These are phyloP conservation scores for Populus trichocarpa DNA, from an alignment of 441 rosid genomes.

Conservation along the genomic window DNA sequence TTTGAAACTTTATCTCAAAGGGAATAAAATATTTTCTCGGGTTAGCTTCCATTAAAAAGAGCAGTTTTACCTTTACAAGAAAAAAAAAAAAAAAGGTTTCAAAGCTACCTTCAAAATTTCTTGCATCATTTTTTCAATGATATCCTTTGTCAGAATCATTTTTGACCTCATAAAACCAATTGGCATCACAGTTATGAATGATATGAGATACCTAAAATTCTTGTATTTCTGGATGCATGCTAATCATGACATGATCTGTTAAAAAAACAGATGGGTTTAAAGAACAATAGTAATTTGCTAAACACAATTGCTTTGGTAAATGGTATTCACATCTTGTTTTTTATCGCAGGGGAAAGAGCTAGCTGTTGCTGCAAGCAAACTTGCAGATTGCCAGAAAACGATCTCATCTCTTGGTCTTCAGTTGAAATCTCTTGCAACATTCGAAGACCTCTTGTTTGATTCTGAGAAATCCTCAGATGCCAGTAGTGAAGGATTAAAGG, in stretches of 20 bases:
- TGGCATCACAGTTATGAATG: neutral
- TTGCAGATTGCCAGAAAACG: conserved; percentile 86
- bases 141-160: neutral
- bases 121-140: neutral
- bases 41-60: too few relatives aligned
- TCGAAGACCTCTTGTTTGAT: conserved; percentile 52
- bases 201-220: neutral
- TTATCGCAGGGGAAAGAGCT: conserved; percentile 65
- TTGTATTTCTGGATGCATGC: neutral
- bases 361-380: conserved; percentile 57
- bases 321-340: conserved; percentile 8
- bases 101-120: neutral
- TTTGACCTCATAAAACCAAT: neutral
- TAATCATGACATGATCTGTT: neutral
- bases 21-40: too few relatives aligned
- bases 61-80: too few relatives aligned
- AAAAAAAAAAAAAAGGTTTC: neutral
- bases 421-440: conserved; percentile 60
- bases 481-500: conserved; percentile 19
- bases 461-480: conserved; percentile 26
- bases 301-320: neutral
- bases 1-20: too few relatives aligned
- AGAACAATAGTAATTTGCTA: neutral
- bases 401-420: conserved; percentile 66
- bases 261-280: neutral